Percentiles rank a stretch among this genome's conserved stretches.
Evolutionary conservation across 108 stramenopile species (phyloP).

Genomic region (Seminavis robusta): DNA sequence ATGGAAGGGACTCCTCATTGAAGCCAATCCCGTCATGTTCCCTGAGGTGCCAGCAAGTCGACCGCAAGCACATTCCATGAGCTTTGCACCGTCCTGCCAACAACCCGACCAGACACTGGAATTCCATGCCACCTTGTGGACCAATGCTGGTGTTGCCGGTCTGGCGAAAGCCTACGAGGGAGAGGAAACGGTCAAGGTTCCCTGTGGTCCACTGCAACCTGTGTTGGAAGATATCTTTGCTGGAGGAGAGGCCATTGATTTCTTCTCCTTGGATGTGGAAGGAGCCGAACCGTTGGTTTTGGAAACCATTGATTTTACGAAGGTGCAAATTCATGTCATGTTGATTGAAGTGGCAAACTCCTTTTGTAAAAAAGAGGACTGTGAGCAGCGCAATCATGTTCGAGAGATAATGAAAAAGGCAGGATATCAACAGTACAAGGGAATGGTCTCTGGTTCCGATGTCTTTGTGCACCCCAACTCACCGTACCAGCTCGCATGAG

Average conservation of each 20-base stretch:
- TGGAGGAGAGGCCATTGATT: too few relatives aligned
- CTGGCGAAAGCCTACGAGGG: slow-evolving; percentile 13
- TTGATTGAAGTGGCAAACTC: slow-evolving; percentile 54
- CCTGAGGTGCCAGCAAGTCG: slow-evolving; percentile 11
- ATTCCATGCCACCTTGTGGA: slow-evolving; percentile 32
- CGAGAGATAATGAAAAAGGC: slow-evolving; percentile 17
- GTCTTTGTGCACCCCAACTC: slow-evolving; percentile 26
- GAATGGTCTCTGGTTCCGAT: slow-evolving; percentile 19
- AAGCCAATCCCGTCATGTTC: slow-evolving; percentile 4
- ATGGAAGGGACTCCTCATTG: slow-evolving; percentile 31
- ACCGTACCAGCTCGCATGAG: background rate
- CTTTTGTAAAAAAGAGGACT: slow-evolving; percentile 20
- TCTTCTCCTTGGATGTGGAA: too few relatives aligned
- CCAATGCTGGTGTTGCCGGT: slow-evolving; percentile 44
- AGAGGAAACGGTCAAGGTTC: slow-evolving; percentile 28
- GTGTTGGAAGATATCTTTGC: too few relatives aligned
- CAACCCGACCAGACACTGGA: slow-evolving; percentile 11
- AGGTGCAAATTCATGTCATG: slow-evolving; percentile 38
- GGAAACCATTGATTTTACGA: slow-evolving; percentile 48
- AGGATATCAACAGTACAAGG: slow-evolving; percentile 22
- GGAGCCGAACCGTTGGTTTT: too few relatives aligned
- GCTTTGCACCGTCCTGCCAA: slow-evolving; percentile 56
- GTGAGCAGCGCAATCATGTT: slow-evolving; percentile 18
- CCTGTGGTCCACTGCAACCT: slow-evolving; percentile 47
- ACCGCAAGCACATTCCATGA: slow-evolving; percentile 40